These are phyloP conservation scores for Diutina neorugosa DNA, from an alignment of 1,139 yeast species.

Conservation along the genomic window DNA sequence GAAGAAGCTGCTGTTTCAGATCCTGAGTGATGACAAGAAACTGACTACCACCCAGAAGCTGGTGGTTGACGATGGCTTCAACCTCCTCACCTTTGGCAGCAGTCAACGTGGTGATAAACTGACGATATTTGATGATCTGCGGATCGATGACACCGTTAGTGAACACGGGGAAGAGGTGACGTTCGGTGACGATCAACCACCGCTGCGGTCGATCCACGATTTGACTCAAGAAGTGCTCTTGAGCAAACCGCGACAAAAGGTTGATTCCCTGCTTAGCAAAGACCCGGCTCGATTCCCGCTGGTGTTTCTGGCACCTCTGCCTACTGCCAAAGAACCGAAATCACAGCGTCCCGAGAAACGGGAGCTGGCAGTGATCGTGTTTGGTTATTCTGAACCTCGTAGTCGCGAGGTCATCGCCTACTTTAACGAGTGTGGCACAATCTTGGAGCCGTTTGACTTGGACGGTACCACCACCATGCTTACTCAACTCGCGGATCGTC, in stretches of 20 bases:
- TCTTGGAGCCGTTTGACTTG: slow-evolving; percentile 61
- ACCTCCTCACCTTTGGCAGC: slow-evolving; percentile 28
- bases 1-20: slow-evolving; percentile 31
- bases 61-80: slow-evolving; percentile 16
- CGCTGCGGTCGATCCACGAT: slow-evolving; percentile 47
- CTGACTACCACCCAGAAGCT: slow-evolving; percentile 6
- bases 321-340: neutral
- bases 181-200: slow-evolving; percentile 40
- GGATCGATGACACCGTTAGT: slow-evolving; percentile 19
- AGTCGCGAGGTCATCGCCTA: slow-evolving; percentile 58
- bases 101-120: slow-evolving; percentile 10
- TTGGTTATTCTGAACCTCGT: slow-evolving; percentile 77
- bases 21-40: slow-evolving; percentile 14
- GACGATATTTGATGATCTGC: slow-evolving; percentile 11
- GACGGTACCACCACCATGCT: slow-evolving; percentile 12
- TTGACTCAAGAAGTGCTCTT: slow-evolving; percentile 31
- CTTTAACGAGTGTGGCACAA: slow-evolving; percentile 70
- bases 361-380: slow-evolving; percentile 66
- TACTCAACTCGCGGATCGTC: neutral
- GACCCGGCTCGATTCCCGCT: slow-evolving; percentile 24
- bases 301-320: neutral
- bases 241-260: slow-evolving; percentile 18
- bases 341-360: slow-evolving; percentile 16
- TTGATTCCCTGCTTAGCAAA: slow-evolving; percentile 27
- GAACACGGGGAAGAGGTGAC: slow-evolving; percentile 18